phyloP scores from a whole-genome alignment of 306 rosid genomes.

The Vicia sativa region DNA sequence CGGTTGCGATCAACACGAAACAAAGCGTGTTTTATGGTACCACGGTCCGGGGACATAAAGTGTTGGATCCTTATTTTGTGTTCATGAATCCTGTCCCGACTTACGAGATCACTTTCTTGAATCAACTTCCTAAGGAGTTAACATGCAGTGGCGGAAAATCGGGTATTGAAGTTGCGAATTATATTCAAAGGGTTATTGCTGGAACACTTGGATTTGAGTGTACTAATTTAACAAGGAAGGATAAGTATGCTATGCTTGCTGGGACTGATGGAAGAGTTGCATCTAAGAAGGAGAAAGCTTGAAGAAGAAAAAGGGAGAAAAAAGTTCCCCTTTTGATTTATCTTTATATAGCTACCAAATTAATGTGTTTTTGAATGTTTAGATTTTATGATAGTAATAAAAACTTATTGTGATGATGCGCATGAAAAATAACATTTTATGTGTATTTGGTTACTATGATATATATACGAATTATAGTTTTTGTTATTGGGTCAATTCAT shows the following conservation, averaged over 20 bases:
- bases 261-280: conserved; percentile 88
- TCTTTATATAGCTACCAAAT: conserved; percentile 19
- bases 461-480: conserved; percentile 35
- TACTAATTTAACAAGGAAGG: conserved; percentile 84
- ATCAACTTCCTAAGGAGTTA: conserved; percentile 70
- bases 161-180: conserved; percentile 82
- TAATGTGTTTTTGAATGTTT: conserved; percentile 31
- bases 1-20: conserved; percentile 84
- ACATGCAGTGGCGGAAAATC: conserved; percentile 83
- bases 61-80: conserved; percentile 87
- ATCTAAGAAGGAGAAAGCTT: conserved; percentile 52
- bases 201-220: conserved; percentile 92
- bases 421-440: conserved; percentile 28
- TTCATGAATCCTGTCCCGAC: conserved; percentile 90
- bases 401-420: conserved; percentile 28
- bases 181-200: conserved; percentile 79
- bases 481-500: conserved; percentile 32
- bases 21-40: conserved; percentile 88
- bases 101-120: conserved; percentile 85
- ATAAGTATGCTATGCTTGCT: conserved; percentile 77
- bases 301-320: conserved; percentile 14
- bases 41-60: conserved; percentile 66
- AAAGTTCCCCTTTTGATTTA: neutral
- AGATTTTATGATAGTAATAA: conserved; percentile 44
- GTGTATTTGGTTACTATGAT: conserved; percentile 34